A percentile compares a stretch with the other conserved stretches of the same genome.
Conservation (phyloP, 495 filamentous ascomycete genomes). For the Penicillium argentinense region DNA sequence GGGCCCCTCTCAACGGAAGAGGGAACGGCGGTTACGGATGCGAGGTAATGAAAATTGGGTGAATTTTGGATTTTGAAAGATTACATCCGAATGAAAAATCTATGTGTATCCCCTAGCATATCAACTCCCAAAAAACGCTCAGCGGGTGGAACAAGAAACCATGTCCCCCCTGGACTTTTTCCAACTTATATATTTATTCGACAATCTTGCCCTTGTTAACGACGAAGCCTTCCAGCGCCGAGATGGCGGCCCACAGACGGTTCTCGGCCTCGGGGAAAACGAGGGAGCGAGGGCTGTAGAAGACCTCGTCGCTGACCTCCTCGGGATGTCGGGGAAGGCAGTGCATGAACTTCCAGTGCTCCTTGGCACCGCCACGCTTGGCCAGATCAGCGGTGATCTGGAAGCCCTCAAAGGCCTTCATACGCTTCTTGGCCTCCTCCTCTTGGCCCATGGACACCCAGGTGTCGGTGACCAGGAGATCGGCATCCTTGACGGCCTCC, state of each 20-base stretch:
- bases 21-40: neutral
- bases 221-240: conserved; percentile 84
- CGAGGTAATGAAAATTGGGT: neutral
- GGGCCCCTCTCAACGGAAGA: too few species aligned
- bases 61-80: neutral
- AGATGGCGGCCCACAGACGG: conserved; percentile 84
- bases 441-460: conserved; percentile 99
- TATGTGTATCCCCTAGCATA: neutral
- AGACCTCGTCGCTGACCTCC: conserved; percentile 92
- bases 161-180: neutral
- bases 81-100: conserved; percentile 4
- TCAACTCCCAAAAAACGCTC: conserved; percentile 1
- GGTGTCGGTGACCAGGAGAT: conserved; percentile 92
- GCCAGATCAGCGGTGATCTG: conserved; percentile 85
- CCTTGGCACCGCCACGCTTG: conserved; percentile 79
- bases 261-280: conserved; percentile 96
- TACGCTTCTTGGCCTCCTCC: conserved; percentile 67
- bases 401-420: conserved; percentile 84
- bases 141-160: neutral
- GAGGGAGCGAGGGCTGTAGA: conserved; percentile 76
- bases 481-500: conserved; percentile 84
- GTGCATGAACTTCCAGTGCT: conserved; percentile 97
- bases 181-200: conserved; percentile 28
- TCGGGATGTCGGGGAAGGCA: conserved; percentile 92
- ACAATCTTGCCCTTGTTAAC: conserved; percentile 79